Conservation (phyloP, 139 green algal species). For the Haematococcus sp. region DNA sequence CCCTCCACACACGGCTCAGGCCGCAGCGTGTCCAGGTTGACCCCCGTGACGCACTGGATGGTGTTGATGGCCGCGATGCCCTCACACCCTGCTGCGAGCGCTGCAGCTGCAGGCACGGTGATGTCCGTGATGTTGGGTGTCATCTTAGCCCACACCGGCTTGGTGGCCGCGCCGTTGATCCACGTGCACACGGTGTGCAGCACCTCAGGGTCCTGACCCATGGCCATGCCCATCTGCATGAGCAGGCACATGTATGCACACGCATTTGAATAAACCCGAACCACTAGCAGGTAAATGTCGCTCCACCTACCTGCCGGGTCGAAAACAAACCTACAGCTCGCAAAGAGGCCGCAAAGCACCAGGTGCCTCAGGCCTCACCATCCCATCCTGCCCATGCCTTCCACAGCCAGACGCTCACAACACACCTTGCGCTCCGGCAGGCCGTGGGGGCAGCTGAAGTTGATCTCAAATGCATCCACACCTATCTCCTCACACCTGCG, state of each 20-base stretch:
- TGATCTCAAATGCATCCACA: constrained; percentile 96
- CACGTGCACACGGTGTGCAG: constrained; percentile 54
- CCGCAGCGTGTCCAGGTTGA: constrained; percentile 91
- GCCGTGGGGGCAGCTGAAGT: constrained; percentile 95
- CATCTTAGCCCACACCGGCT: constrained; percentile 98
- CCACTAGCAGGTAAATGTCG: too few relatives aligned
- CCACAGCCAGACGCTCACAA: constrained; percentile 17
- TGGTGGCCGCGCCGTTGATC: constrained; percentile 80
- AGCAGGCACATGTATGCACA: too few relatives aligned
- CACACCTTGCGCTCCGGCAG: constrained; percentile 88
- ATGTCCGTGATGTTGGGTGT: constrained; percentile 98
- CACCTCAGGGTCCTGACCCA: constrained; percentile 69
- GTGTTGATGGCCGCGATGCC: constrained; percentile 83
- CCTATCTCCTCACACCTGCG: constrained; percentile 71
- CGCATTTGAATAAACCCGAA: too few relatives aligned
- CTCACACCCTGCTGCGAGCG: constrained; percentile 55
- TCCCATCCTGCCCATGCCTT: too few relatives aligned
- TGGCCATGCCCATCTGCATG: constrained; percentile 73
- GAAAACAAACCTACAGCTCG: too few relatives aligned
- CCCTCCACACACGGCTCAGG: constrained; percentile 75
- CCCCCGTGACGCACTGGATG: constrained; percentile 87
- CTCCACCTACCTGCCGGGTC: too few relatives aligned
- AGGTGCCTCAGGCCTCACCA: too few relatives aligned
- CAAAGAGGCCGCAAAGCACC: too few relatives aligned
- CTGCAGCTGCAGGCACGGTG: constrained; percentile 54